phyloP scores from a whole-genome alignment of 2,329 filamentous ascomycete species.

The Lachnellula subtilissima region DNA sequence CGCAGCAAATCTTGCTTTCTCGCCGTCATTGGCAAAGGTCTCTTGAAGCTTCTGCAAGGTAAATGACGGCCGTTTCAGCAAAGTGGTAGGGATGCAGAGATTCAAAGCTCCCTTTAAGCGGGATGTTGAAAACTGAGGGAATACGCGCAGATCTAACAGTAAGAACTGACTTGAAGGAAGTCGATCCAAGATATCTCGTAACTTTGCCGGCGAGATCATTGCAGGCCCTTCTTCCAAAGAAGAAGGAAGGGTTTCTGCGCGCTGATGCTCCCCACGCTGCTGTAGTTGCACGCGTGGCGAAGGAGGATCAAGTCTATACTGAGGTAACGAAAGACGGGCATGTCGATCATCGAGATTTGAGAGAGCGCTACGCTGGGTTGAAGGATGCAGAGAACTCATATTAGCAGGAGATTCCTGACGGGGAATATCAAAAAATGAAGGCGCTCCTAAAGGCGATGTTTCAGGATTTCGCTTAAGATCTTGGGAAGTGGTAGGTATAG shows the following conservation, averaged over 20 bases:
- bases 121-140: conserved; percentile 71
- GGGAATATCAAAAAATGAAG: conserved; percentile 38
- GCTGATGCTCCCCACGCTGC: conserved; percentile 20
- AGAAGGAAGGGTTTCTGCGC: conserved; percentile 51
- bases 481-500: conserved; percentile 47
- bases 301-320: conserved; percentile 41
- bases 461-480: conserved; percentile 44
- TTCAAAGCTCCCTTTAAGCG: conserved; percentile 80
- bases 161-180: conserved; percentile 42
- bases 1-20: conserved; percentile 66
- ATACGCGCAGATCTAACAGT: conserved; percentile 80
- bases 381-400: conserved; percentile 32
- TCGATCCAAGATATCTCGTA: conserved; percentile 52
- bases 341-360: conserved; percentile 44
- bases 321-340: conserved; percentile 50
- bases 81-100: conserved; percentile 88
- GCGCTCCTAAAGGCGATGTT: conserved; percentile 14
- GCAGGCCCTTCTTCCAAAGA: conserved; percentile 43
- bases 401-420: conserved; percentile 44
- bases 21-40: conserved; percentile 70
- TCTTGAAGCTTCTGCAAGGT: conserved; percentile 82
- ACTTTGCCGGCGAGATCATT: conserved; percentile 49
- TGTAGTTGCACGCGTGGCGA: conserved; percentile 29
- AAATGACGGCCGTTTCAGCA: conserved; percentile 86
- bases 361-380: conserved; percentile 19